Base-by-base conservation (phyloP, 1,284 basidiomycete genomes). In the Coriolopsis trogii region DNA sequence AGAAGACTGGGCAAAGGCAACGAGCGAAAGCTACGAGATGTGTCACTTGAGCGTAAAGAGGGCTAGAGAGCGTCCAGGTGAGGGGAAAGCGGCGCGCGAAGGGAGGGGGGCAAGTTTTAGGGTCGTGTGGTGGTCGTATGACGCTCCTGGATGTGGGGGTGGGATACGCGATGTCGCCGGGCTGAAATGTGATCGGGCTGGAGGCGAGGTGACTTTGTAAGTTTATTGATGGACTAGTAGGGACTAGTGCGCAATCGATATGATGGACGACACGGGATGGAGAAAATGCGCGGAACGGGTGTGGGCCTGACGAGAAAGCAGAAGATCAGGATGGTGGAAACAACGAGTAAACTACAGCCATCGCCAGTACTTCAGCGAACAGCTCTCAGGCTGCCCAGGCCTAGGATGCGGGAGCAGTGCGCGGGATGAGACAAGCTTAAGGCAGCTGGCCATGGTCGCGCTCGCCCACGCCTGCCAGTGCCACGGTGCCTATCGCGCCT, bases 81-180 rank as follows among this genome's bases (percentile, higher is more conserved):
- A 21, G 40, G 24, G 24, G 44, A 29, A 28, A 23, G 26, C n/a
- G 41, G 28, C 15, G 16, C 12, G 42, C 23, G 49, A 6, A 38
- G 38, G 21, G 46, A 42, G 29, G 43, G 3, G 24, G n/a, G 31
- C 37, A 36, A 28, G n/a, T 41, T 26, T 30, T n/a, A 20, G 31
- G 50, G 50, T 50, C 46, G 52, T 41, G 31, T 30, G 50, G 45
- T 41, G 50, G 50, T 50, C 46, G 52, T 41, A 36, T 30, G 50
- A 48, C 44, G 36, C 30, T 23, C 40, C 50, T 29, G 31, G 51
- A 37, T 25, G 29, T 31, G 26, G 28, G 41, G 20, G 41, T 36
- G 31, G 26, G 29, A 34, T 16, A 25, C 18, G 44, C 43, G 47
- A 24, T 18, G 43, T 46, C 40, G 46, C 25, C 40, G 16, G 45